Evolutionary conservation across 345 rosid species (phyloP).

Genomic region (Citrus maxima): DNA sequence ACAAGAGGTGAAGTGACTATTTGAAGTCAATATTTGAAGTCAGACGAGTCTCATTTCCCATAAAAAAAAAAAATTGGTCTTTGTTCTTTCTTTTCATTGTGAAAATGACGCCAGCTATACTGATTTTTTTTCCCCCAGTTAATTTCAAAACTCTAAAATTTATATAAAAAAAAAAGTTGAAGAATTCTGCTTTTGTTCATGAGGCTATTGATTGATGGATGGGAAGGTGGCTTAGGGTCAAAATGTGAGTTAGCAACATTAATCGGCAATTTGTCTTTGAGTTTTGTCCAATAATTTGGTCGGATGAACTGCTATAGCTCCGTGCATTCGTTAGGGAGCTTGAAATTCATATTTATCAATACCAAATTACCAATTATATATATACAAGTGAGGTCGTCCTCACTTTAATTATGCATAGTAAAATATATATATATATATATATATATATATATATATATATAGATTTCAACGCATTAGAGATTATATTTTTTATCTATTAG

Average conservation of each 20-base stretch:
- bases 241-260: background rate
- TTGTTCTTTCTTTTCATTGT: background rate
- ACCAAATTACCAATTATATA: too few relatives aligned
- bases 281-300: background rate
- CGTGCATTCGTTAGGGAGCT: too few relatives aligned
- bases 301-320: background rate
- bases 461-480: too few relatives aligned
- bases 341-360: too few relatives aligned
- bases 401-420: too few relatives aligned
- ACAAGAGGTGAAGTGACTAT: background rate
- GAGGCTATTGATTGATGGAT: background rate
- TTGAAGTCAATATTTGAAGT: background rate
- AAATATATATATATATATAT: too few relatives aligned
- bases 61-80: too few relatives aligned
- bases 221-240: background rate
- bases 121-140: background rate
- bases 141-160: too few relatives aligned
- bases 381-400: too few relatives aligned
- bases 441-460: too few relatives aligned
- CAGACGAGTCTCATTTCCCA: background rate
- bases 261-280: background rate
- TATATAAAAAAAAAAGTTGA: too few relatives aligned
- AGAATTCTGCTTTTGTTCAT: background rate
- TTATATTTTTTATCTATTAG: too few relatives aligned
- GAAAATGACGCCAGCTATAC: background rate